Conservation (phyloP, 2,329 filamentous ascomycete species). For the Sporothrix brasiliensis region DNA sequence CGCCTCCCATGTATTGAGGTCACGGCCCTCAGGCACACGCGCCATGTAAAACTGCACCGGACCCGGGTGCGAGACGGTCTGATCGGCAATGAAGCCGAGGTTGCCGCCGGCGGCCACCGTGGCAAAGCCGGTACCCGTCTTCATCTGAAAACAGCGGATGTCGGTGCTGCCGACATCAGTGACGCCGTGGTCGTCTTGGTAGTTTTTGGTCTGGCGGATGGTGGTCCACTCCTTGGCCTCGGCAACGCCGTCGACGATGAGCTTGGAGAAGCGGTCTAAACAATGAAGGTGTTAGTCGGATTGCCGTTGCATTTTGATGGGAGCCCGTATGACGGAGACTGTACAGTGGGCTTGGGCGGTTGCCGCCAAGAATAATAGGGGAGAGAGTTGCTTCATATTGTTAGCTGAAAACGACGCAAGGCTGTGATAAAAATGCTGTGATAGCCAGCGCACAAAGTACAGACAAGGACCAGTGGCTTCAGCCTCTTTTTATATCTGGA, state of each 20-base stretch:
- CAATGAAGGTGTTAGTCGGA: neutral
- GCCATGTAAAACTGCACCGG: conserved; percentile 46
- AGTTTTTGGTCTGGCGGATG: conserved; percentile 45
- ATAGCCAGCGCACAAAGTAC: neutral
- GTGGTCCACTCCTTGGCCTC: conserved; percentile 39
- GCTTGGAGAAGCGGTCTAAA: conserved; percentile 36
- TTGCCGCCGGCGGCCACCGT: conserved; percentile 46
- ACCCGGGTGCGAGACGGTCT: conserved; percentile 46
- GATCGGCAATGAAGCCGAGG: conserved; percentile 47
- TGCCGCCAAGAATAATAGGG: conserved; percentile 34
- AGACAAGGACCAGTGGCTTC: neutral
- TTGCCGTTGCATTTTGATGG: no score
- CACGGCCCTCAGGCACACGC: conserved; percentile 43
- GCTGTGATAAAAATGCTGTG: no score
- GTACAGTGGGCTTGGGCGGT: conserved; percentile 34
- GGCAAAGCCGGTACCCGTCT: conserved; percentile 40
- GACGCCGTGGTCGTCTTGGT: conserved; percentile 42
- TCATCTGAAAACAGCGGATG: conserved; percentile 40
- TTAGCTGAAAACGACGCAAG: neutral
- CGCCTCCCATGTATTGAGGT: conserved; percentile 42
- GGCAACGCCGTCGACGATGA: conserved; percentile 34
- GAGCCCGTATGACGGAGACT: conserved; percentile 8
- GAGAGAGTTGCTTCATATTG: conserved; percentile 37
- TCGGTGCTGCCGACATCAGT: conserved; percentile 40
- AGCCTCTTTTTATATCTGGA: neutral